A percentile compares a stretch with the other conserved stretches of the same genome.
These are phyloP conservation scores for Arthrobotrys sphaeroides DNA, from an alignment of 2,329 filamentous ascomycete species.

Conservation along the genomic window DNA sequence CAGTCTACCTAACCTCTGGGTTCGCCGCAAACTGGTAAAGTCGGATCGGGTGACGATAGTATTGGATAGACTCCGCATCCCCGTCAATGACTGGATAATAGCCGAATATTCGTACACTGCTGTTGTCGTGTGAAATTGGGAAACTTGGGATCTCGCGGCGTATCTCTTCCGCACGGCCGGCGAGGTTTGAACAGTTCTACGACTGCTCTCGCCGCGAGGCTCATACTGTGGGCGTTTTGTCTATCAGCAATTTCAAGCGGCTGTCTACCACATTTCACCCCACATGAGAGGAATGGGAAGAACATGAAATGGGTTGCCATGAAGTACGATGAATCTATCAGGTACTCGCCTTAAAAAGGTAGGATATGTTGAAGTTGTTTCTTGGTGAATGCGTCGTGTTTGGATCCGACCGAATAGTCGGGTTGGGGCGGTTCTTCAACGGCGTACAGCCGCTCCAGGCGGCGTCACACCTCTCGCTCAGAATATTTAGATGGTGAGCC, in stretches of 20 bases:
- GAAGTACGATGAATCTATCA: slow-evolving; percentile 61
- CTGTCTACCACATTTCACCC: slow-evolving; percentile 64
- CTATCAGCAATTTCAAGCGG: slow-evolving; percentile 61
- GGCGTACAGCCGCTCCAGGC: slow-evolving; percentile 63
- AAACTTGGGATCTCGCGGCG: slow-evolving; percentile 63
- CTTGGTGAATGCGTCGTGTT: slow-evolving; percentile 62
- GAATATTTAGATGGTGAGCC: slow-evolving; percentile 58
- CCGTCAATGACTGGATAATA: slow-evolving; percentile 62
- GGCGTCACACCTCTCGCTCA: slow-evolving; percentile 63
- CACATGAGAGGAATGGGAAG: slow-evolving; percentile 66
- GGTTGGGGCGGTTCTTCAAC: slow-evolving; percentile 62
- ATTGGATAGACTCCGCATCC: slow-evolving; percentile 58
- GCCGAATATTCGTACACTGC: slow-evolving; percentile 61
- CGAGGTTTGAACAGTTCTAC: slow-evolving; percentile 62
- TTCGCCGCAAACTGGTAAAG: slow-evolving; percentile 59
- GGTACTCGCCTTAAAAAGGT: slow-evolving; percentile 61
- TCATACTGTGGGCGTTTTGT: slow-evolving; percentile 63
- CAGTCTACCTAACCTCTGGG: slow-evolving; percentile 61
- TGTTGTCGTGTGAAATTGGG: slow-evolving; percentile 62
- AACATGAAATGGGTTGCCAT: slow-evolving; percentile 65
- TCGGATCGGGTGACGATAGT: slow-evolving; percentile 62
- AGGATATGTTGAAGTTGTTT: slow-evolving; percentile 63
- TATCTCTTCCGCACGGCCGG: slow-evolving; percentile 61
- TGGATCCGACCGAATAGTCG: slow-evolving; percentile 64
- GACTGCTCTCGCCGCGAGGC: slow-evolving; percentile 61